Evolutionary conservation across 306 rosid genomes (phyloP), one percentile per base, ranked within the genome.

Genomic region (Corylus americana): DNA sequence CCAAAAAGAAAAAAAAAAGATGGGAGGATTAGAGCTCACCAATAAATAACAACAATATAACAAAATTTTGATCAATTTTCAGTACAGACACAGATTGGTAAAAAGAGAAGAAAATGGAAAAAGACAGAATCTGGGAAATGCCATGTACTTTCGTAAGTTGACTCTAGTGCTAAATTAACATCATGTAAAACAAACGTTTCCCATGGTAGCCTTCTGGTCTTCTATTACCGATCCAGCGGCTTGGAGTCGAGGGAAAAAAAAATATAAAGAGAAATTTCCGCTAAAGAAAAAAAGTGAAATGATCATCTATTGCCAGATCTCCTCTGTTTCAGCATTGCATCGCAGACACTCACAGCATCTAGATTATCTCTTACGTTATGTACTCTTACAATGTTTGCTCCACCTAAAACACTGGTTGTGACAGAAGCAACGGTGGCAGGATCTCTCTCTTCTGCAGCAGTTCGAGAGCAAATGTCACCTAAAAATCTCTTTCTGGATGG

Each of bases 371-470:
- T 88, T 47, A 95, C 91, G 75, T 95, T 95, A 81, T 93, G 98
- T 64, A 93, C 98, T 83, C 99, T 88, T 29, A 90, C 92, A 55
- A 95, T 91, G 81, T 95, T 89, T 51, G 97, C 99, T 69, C 97
- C 97, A 8, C 87, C 89, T 50, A 93, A 79, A 68, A 95, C 87
- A 45, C 89, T 81, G 12, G 88, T 79, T 7, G 96, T 86, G 62
- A 93, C 84, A 17, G 91, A 81, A 83, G 99, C 92, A 79, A 92
- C 74, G 4, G 98, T 91, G 74, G 98, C 98, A 5, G 96, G 86
- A 81, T 92, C 99, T 82, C 99, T 87, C 76, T 91, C 94, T 0
- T 44, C 80, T 1, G 96, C 92, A 48, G 55, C 64, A 1, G 89
- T 57, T 10, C 83, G 83, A 44, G 83, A 85, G 80, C 97, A 91